Base-by-base conservation (phyloP, 2,329 filamentous ascomycete species). In the Sordariomycetes sp. region DNA sequence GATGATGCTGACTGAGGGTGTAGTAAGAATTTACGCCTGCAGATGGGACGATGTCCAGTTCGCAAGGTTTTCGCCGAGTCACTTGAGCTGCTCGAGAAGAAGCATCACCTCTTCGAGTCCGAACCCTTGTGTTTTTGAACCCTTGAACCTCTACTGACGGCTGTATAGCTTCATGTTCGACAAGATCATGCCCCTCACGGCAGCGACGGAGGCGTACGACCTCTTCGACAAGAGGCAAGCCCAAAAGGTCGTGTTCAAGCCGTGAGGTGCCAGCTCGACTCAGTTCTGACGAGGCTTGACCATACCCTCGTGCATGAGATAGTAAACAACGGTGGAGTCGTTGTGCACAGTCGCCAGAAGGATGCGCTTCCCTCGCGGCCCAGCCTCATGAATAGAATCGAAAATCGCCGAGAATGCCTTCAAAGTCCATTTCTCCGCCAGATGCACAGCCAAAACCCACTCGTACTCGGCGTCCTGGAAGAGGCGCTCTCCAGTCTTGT, bases 251-350 rank as follows among this genome's bases (percentile, higher is more conserved):
- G 68, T 85, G 12, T 86, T 86, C 48, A 69, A 67, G 40, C 66
- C 63, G 11, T 72, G 45, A 10, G 17, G 12, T 26, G 34, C 20
- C 21, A 15, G 28, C 17, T n/a, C n/a, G n/a, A 9, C 28, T 39
- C 61, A 90, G 53, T 92, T 92, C 55, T 90, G 85, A 37, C 85
- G 69, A 17, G 85, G 85, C 63, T 90, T 92, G 34, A 90, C 82
- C 42, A 88, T 77, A n/a, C 84, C 85, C 54, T 90, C 83, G 48
- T 90, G 84, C 54, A 90, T 75, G 42, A 88, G 70, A 51, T 92
- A 92, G 58, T 90, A 92, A 26, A 86, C 81, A 14, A 92, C 70
- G 0, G 85, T 90, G 43, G 84, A 88, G 57, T 92, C 85, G 46
- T 82, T 76, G 50, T 86, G 80, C 31, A 86, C 63, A 3, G 80